Conservation (phyloP, 2,329 filamentous ascomycete genomes). For the Paecilomyces sp. region DNA sequence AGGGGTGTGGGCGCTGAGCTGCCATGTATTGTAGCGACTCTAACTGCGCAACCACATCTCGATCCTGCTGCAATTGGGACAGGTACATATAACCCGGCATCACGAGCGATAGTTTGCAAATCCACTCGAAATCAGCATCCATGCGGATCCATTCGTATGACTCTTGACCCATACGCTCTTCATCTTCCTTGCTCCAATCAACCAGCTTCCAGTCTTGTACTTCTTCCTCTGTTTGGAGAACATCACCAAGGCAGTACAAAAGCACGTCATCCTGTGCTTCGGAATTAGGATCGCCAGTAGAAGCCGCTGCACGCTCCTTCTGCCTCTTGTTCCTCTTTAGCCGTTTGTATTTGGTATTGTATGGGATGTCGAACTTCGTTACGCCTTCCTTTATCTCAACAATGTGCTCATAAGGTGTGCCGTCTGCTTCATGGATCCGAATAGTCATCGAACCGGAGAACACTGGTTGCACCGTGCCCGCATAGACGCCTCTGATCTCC, state of each 20-base stretch:
- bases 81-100: constrained; percentile 97
- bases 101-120: constrained; percentile 72
- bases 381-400: constrained; percentile 85
- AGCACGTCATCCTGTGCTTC: constrained; percentile 73
- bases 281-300: constrained; percentile 54
- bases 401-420: constrained; percentile 96
- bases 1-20: constrained; percentile 60
- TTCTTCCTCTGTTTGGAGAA: constrained; percentile 76
- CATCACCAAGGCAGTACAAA: constrained; percentile 86
- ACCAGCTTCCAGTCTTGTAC: constrained; percentile 73
- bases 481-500: constrained; percentile 60
- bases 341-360: constrained; percentile 98
- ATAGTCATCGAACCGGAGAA: constrained; percentile 98
- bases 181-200: constrained; percentile 85
- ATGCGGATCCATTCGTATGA: constrained; percentile 98
- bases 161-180: constrained; percentile 87
- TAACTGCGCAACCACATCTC: constrained; percentile 84
- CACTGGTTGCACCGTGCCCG: constrained; percentile 63
- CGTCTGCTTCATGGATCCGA: constrained; percentile 94
- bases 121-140: constrained; percentile 98
- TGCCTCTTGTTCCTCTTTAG: constrained; percentile 80
- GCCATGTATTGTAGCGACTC: constrained; percentile 70
- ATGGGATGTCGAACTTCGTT: constrained; percentile 87
- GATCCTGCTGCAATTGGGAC: constrained; percentile 92
- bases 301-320: constrained; percentile 66